phyloP scores from a whole-genome alignment of 2,329 filamentous ascomycete species.

The Westerdykella ornata region DNA sequence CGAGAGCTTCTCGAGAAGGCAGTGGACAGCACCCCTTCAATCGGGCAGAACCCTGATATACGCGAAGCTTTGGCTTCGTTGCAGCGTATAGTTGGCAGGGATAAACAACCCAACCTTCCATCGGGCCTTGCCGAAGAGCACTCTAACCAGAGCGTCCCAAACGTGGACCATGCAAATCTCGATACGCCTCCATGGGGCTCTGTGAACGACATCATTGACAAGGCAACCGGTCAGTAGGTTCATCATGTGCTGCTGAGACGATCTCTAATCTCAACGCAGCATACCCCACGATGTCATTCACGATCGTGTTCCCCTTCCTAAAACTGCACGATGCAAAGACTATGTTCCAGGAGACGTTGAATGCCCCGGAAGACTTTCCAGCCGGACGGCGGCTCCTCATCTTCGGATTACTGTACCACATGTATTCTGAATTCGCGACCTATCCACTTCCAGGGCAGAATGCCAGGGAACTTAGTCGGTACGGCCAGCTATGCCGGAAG shows the following conservation, averaged over 20 bases:
- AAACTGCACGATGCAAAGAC: slow-evolving; percentile 22
- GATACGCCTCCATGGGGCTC: slow-evolving; percentile 28
- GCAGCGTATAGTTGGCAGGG: slow-evolving; percentile 27
- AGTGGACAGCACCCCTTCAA: slow-evolving; percentile 31
- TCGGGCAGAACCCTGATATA: slow-evolving; percentile 30
- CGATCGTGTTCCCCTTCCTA: slow-evolving; percentile 28
- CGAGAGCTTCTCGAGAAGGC: slow-evolving; percentile 39
- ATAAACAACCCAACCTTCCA: slow-evolving; percentile 13
- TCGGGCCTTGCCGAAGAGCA: slow-evolving; percentile 8
- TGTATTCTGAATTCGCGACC: slow-evolving; percentile 24
- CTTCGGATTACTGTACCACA: slow-evolving; percentile 25
- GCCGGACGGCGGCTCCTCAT: slow-evolving; percentile 23
- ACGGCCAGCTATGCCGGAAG: slow-evolving; percentile 34
- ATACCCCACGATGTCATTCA: slow-evolving; percentile 29
- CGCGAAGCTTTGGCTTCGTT: slow-evolving; percentile 29
- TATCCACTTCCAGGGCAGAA: slow-evolving; percentile 11
- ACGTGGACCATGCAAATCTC: slow-evolving; percentile 19
- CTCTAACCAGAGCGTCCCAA: slow-evolving; percentile 23
- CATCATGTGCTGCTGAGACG: not conserved
- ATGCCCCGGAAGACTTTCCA: slow-evolving; percentile 14
- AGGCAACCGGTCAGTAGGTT: slow-evolving; percentile 22
- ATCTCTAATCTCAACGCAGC: slow-evolving; percentile 10
- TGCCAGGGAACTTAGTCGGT: slow-evolving; percentile 14
- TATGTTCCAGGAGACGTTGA: slow-evolving; percentile 22
- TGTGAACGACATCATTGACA: slow-evolving; percentile 21